These are phyloP conservation scores for Candida sojae DNA, from an alignment of 1,139 yeast species.

Conservation along the genomic window DNA sequence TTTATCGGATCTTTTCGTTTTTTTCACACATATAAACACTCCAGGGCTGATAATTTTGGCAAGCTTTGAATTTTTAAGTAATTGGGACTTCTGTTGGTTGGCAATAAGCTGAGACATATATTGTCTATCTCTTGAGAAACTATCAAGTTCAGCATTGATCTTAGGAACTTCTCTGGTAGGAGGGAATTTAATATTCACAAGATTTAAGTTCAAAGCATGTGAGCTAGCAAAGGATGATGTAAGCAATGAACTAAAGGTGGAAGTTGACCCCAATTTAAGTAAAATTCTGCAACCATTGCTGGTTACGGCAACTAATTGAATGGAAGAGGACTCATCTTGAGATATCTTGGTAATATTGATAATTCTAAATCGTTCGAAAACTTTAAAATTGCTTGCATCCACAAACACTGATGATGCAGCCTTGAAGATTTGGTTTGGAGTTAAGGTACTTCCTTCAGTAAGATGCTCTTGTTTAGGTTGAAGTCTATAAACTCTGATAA, in stretches of 20 bases:
- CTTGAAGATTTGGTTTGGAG: conserved; percentile 53
- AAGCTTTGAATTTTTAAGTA: conserved; percentile 48
- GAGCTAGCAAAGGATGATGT: conserved; percentile 25
- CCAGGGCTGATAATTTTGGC: conserved; percentile 78
- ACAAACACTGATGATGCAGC: conserved; percentile 59
- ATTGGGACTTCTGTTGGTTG: conserved; percentile 46
- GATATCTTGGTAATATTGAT: conserved; percentile 65
- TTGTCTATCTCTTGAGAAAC: conserved; percentile 46
- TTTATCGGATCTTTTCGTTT: conserved; percentile 47
- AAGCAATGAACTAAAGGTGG: conserved; percentile 32
- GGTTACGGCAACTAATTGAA: conserved; percentile 84
- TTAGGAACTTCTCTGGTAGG: conserved; percentile 67
- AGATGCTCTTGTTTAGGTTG: conserved; percentile 38
- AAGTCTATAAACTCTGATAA: conserved; percentile 77
- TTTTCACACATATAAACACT: conserved; percentile 59
- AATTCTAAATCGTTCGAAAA: conserved; percentile 53
- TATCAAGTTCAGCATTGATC: conserved; percentile 50
- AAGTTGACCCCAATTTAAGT: conserved; percentile 47
- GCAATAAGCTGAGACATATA: conserved; percentile 43
- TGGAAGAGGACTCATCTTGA: conserved; percentile 63
- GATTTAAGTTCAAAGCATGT: conserved; percentile 35
- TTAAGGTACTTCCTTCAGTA: conserved; percentile 39
- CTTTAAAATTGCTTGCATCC: conserved; percentile 42
- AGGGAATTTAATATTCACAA: conserved; percentile 69
- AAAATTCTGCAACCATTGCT: conserved; percentile 81